phyloP scores from a whole-genome alignment of 1,284 basidiomycete species.

The Ganoderma multipileum region DNA sequence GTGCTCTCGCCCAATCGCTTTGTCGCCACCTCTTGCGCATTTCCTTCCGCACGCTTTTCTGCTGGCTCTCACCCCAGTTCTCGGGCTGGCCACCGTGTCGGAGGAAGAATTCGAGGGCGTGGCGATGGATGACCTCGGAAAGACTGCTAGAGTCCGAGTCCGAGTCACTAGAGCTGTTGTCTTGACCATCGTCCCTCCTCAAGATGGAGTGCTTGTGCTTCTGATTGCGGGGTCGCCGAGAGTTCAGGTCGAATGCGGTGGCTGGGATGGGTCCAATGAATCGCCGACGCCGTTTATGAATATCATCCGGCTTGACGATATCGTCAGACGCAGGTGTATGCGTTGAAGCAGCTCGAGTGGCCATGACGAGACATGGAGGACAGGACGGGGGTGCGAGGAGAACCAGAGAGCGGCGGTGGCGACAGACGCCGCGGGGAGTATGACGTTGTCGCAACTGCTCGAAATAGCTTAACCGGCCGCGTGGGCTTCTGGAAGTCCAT shows the following conservation, averaged over 20 bases:
- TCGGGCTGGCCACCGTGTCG: constrained; percentile 64
- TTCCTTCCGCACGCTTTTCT: constrained; percentile 57
- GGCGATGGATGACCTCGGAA: constrained; percentile 55
- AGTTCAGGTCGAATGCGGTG: constrained; percentile 16
- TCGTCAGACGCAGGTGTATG: constrained; percentile 14
- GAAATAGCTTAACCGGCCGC: not conserved
- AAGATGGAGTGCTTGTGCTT: constrained; percentile 10
- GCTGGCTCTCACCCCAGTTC: constrained; percentile 68
- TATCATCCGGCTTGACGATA: constrained; percentile 26
- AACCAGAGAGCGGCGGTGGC: not conserved
- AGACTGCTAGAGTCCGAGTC: constrained; percentile 44
- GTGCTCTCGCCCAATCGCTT: constrained; percentile 68
- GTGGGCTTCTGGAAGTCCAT: not conserved
- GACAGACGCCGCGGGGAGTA: not conserved
- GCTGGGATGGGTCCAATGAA: constrained; percentile 41
- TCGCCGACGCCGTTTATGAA: constrained; percentile 34
- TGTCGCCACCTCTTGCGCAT: constrained; percentile 68
- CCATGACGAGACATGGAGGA: constrained; percentile 10
- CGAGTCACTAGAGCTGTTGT: constrained; percentile 16
- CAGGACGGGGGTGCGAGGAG: not conserved
- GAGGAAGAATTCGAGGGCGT: constrained; percentile 70
- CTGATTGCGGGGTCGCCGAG: constrained; percentile 16
- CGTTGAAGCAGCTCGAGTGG: not conserved
- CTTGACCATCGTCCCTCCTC: not conserved
- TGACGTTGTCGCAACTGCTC: constrained; percentile 16